Evolutionary conservation across 2,329 filamentous ascomycete genomes (phyloP), one percentile per base, ranked within the genome.

Genomic region (Trichoderma afroharzianum): DNA sequence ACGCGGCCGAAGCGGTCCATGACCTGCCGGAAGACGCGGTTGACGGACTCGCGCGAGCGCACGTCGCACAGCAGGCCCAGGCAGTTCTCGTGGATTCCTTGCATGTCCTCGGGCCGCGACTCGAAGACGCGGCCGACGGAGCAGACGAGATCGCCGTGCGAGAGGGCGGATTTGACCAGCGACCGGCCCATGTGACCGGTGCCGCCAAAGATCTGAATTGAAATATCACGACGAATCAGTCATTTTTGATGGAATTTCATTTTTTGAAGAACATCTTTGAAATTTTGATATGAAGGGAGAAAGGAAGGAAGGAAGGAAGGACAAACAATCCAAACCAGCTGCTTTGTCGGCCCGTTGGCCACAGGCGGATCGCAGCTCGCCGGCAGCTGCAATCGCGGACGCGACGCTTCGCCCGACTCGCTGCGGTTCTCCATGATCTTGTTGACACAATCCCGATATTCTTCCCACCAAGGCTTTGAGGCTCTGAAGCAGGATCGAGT

Each of bases 131-230:
- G 91, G 9, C 96, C 96, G 11, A 98, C 95, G 7, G 94, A 94
- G 3, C 91, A 91, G 71, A 98, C 95, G 64, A 91, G 87, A 79
- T 99, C 96, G 76, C 92, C 92, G 76, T 94, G 92, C 18, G 89
- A 86, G 26, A 98, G 86, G 18, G 93, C 94, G 69, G 88, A 90
- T 77, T 96, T 95, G 72, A 95, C 93, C 24, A 98, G 88, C 8
- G 93, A 97, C 67, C 94, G 91, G 72, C 96, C 96, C 87, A 98
- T 97, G 78, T 99, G 96, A 70, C 96, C 96, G n/a, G 95, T 98
- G 63, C 94, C 95, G 63, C 96, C 96, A 81, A 98, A 99, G 69
- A 98, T 86, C 93, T 94, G 43, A 8, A 18, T 43, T 8, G 39
- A 47, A 3, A 39, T 12, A 21, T n/a, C 18, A 47, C 43, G 43